Percentiles rank a stretch among this genome's conserved stretches.
Evolutionary conservation across 108 stramenopile species (phyloP).

Genomic region (Nannochloropsis gaditana): DNA sequence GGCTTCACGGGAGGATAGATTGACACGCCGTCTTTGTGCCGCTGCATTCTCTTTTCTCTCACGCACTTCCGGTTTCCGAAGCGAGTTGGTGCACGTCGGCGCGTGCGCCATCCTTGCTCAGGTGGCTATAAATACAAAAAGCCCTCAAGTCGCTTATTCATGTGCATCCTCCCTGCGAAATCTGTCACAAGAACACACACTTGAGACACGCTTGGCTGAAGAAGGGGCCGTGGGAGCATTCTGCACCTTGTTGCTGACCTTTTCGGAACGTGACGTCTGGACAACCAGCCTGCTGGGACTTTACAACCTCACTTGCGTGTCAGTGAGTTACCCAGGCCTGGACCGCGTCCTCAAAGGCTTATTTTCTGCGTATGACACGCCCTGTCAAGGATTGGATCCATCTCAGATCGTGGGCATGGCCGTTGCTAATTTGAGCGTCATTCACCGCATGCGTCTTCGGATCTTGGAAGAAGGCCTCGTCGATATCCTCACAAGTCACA

Average conservation of each 20-base stretch:
- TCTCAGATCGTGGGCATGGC: constrained; percentile 3
- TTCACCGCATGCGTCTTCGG: constrained; percentile 20
- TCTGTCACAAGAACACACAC: constrained; percentile 36
- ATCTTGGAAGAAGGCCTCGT: constrained; percentile 23
- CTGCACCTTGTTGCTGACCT: constrained; percentile 18
- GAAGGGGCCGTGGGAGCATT: constrained; percentile 38
- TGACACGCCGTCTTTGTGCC: constrained; percentile 7
- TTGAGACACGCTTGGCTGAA: constrained; percentile 32
- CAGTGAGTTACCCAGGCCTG: neutral
- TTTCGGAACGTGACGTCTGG: constrained; percentile 10
- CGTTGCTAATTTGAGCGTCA: neutral
- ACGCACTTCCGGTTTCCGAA: neutral
- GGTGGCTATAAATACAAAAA: constrained; percentile 2
- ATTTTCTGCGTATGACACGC: constrained; percentile 1
- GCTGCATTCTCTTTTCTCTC: neutral
- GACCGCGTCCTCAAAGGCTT: constrained; percentile 10
- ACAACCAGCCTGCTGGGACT: neutral
- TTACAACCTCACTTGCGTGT: constrained; percentile 19
- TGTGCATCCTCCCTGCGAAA: constrained; percentile 39
- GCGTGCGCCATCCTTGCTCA: neutral
- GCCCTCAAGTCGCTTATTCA: neutral
- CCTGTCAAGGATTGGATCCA: neutral
- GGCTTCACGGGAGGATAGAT: neutral
- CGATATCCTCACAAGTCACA: neutral
- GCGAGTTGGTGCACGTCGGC: neutral